Evolutionary conservation across 2,329 filamentous ascomycete genomes (phyloP), one percentile per base, ranked within the genome.

Genomic region (Monosporascus sp.): DNA sequence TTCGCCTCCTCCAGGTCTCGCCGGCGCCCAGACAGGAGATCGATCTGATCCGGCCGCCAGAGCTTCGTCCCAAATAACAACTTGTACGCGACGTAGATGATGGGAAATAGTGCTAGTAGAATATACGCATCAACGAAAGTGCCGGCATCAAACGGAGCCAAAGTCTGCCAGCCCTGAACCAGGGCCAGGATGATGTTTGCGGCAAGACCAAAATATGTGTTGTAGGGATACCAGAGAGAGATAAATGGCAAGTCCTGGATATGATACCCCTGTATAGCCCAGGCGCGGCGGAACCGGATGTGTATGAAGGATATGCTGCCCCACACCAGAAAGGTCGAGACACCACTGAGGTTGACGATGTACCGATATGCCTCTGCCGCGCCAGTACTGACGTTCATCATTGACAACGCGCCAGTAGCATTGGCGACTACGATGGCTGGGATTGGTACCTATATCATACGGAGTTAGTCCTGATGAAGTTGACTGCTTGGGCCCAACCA

Each of bases 281-380:
- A 86, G 0, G 84, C 86, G 9, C 75, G 67, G 36, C 86, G 83
- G 68, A 90, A 89, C 24, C 85, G 83, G 55, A 90, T 84, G 62
- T 90, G 86, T 3, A 82, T 87, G 60, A 88, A 80, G 25, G 79
- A 84, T 60, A 90, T 90, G 38, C 78, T 78, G 2, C 76, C 86
- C 86, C 86, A 90, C 42, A 88, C 86, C 2, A 89, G 66, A 63
- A 89, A 89, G 0, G 85, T 88, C 38, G 83, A 84, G 2, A 89
- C 84, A 4, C 86, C 86, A 6, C 78, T 82, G 0, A 89, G 72
- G 61, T 87, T 88, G 62, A 89, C 82, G 54, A 90, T 87, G 68
- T 88, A 88, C 6, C 67, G 68, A 65, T 88, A 90, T 0, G 84
- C 85, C 55, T 79, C 76, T 44, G 79, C 77, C 0, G 85, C 84